These are phyloP conservation scores for Didymella exigua DNA, from an alignment of 2,329 filamentous ascomycete species.

Conservation along the genomic window DNA sequence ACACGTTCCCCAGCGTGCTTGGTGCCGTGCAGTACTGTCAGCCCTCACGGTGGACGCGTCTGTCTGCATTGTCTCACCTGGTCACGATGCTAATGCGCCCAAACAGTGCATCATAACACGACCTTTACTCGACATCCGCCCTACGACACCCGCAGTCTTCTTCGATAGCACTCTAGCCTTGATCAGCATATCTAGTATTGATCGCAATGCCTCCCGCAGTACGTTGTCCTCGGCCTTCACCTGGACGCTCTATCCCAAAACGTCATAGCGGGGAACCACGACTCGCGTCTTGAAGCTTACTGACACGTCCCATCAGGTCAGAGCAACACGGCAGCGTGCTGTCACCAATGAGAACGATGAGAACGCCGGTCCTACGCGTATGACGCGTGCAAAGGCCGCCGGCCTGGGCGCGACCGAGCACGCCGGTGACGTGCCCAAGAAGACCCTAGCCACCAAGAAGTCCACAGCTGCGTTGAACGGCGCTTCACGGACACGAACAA, in stretches of 20 bases:
- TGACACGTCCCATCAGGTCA: slow-evolving; percentile 62
- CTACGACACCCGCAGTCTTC: slow-evolving; percentile 32
- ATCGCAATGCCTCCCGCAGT: slow-evolving; percentile 62
- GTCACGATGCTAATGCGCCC: slow-evolving; percentile 33
- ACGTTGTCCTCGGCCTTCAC: slow-evolving; percentile 45
- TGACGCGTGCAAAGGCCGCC: slow-evolving; percentile 91
- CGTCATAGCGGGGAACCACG: slow-evolving; percentile 15
- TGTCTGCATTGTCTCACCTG: slow-evolving; percentile 19
- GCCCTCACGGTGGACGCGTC: slow-evolving; percentile 26
- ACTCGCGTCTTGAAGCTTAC: slow-evolving; percentile 25
- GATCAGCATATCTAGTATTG: slow-evolving; percentile 46
- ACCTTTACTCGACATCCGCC: slow-evolving; percentile 35
- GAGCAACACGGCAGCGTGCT: slow-evolving; percentile 73
- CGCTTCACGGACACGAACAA: slow-evolving; percentile 59
- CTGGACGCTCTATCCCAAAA: slow-evolving; percentile 14
- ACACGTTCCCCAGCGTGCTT: slow-evolving; percentile 25
- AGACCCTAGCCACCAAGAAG: slow-evolving; percentile 54
- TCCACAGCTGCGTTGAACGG: slow-evolving; percentile 49
- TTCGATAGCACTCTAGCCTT: slow-evolving; percentile 38
- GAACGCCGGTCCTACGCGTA: slow-evolving; percentile 76
- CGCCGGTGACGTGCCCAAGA: slow-evolving; percentile 64
- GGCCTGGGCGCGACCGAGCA: slow-evolving; percentile 56
- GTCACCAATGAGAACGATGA: slow-evolving; percentile 94
- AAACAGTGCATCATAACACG: slow-evolving; percentile 48
- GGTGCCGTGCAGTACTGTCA: slow-evolving; percentile 33